Evolutionary conservation across 345 rosid species (phyloP).

Genomic region (Rubroshorea leprosula): DNA sequence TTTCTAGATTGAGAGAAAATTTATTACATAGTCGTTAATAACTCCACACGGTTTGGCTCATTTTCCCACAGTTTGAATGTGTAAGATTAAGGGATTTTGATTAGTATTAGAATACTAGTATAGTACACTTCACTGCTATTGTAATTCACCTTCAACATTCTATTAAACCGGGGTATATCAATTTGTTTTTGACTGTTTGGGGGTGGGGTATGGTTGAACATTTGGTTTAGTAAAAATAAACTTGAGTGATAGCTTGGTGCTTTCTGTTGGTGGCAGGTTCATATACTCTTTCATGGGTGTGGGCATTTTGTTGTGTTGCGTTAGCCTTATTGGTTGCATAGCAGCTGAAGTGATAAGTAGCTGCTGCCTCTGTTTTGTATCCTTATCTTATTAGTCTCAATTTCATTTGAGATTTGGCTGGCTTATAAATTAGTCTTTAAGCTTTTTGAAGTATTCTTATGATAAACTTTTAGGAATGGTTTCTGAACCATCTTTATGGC

Average conservation of each 20-base stretch:
- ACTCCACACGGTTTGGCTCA: neutral
- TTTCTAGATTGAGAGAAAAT: neutral
- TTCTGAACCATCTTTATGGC: neutral
- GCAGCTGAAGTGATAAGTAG: constrained; percentile 85
- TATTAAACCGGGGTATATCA: neutral
- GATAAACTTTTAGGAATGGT: neutral
- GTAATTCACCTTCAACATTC: neutral
- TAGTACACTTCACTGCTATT: neutral
- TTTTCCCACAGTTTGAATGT: constrained; percentile 5
- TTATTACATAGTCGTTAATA: neutral
- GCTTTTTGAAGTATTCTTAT: constrained; percentile 4
- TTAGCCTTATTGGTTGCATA: constrained; percentile 73
- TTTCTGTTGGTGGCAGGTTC: constrained; percentile 60
- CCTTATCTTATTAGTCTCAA: constrained; percentile 31
- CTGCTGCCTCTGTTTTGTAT: constrained; percentile 95
- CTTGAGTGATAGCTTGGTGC: constrained; percentile 12
- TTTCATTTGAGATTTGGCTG: constrained; percentile 1
- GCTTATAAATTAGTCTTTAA: neutral
- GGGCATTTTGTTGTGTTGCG: constrained; percentile 64
- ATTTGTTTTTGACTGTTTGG: neutral
- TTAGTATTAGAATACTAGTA: neutral
- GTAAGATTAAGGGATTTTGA: neutral
- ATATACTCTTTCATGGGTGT: constrained; percentile 89
- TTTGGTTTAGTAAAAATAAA: constrained; percentile 5
- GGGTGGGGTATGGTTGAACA: constrained; percentile 1